A percentile compares a stretch with the other conserved stretches of the same genome.
These are phyloP conservation scores for Vitis rupestris DNA, from an alignment of 164 flowering plant species.

Conservation along the genomic window DNA sequence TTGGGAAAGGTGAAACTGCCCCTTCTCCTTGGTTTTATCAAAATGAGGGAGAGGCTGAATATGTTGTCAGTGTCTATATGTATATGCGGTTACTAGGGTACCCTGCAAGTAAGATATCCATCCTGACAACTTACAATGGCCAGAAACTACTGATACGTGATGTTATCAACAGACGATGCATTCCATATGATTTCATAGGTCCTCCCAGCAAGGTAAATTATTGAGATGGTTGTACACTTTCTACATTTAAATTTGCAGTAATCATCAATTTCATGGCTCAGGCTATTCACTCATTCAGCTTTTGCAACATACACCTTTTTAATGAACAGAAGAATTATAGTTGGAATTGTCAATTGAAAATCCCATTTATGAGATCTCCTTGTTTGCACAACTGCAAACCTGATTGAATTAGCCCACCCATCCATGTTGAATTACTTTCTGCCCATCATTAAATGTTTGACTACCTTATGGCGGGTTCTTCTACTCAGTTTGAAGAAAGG, in stretches of 20 bases:
- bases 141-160: constrained; percentile 97
- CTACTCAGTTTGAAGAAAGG: not conserved
- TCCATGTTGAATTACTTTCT: no score
- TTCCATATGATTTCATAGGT: constrained; percentile 73
- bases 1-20: constrained; percentile 86
- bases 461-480: not conserved
- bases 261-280: not conserved
- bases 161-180: constrained; percentile 80
- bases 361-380: no score
- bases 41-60: constrained; percentile 98
- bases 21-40: constrained; percentile 99
- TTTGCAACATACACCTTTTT: no score
- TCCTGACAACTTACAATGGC: constrained; percentile 96
- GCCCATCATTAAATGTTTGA: no score
- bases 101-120: constrained; percentile 92
- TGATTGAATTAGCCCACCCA: no score
- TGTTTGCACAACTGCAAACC: no score
- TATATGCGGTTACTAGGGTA: constrained; percentile 94
- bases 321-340: no score
- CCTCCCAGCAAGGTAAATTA: constrained; percentile 79
- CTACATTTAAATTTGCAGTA: not conserved
- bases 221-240: not conserved
- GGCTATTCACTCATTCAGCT: not conserved
- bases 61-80: constrained; percentile 87
- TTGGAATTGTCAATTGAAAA: no score